These are phyloP conservation scores for Ormosia semicastrata DNA, from an alignment of 306 rosid species.

Conservation along the genomic window DNA sequence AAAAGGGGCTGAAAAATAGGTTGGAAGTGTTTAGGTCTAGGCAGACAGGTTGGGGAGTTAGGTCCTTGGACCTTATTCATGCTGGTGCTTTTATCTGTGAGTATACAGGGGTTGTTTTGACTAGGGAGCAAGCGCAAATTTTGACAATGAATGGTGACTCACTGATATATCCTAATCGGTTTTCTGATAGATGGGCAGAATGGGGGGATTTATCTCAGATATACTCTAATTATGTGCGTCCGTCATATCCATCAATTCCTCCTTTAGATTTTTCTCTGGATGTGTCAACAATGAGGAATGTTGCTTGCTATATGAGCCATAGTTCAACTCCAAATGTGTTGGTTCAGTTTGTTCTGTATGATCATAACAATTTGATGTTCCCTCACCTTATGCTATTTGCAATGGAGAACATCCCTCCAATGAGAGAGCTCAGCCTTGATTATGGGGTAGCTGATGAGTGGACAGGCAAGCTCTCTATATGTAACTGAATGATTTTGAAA, in stretches of 20 bases:
- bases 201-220: conserved; percentile 95
- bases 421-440: conserved; percentile 96
- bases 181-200: conserved; percentile 84
- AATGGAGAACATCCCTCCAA: conserved; percentile 92
- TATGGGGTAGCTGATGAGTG: conserved; percentile 89
- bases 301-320: conserved; percentile 93
- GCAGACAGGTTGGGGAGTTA: conserved; percentile 94
- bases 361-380: conserved; percentile 93
- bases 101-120: conserved; percentile 86
- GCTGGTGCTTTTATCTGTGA: conserved; percentile 94
- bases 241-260: conserved; percentile 81
- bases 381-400: conserved; percentile 96
- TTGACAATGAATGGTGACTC: conserved; percentile 87
- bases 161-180: conserved; percentile 67
- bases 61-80: conserved; percentile 84
- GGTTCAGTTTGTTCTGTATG: conserved; percentile 85
- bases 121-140: conserved; percentile 77
- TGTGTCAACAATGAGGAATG: conserved; percentile 89
- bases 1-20: conserved; percentile 64
- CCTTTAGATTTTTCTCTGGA: conserved; percentile 91
- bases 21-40: conserved; percentile 88
- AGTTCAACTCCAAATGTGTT: conserved; percentile 76
- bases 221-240: conserved; percentile 59
- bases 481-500: conserved; percentile 53
- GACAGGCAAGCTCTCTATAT: conserved; percentile 81